Percentiles rank a stretch among this genome's conserved stretches.
Conservation (phyloP, 768 basidiomycete genomes). For the Clavulina sp. region DNA sequence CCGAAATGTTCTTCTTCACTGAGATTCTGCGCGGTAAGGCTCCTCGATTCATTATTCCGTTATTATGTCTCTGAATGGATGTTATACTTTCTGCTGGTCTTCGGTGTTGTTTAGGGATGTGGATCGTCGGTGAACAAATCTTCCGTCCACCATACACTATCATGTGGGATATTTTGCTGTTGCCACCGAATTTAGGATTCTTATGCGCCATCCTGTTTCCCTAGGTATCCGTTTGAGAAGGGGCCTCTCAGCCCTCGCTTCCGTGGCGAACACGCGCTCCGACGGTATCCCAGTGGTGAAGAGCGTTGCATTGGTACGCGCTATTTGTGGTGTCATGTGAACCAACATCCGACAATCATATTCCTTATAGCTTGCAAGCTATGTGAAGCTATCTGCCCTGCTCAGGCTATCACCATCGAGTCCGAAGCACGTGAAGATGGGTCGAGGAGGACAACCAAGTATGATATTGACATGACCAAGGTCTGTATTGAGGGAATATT, state of each 20-base stretch:
- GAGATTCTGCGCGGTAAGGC: conserved; percentile 90
- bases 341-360: not conserved
- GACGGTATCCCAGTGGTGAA: conserved; percentile 93
- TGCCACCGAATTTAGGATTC: not conserved
- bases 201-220: conserved; percentile 14
- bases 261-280: conserved; percentile 93
- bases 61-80: not conserved
- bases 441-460: conserved; percentile 91
- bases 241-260: conserved; percentile 95
- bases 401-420: conserved; percentile 98
- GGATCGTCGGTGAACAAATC: conserved; percentile 85
- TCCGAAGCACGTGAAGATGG: conserved; percentile 93
- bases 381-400: conserved; percentile 98
- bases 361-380: conserved; percentile 72
- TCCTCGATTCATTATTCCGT: conserved; percentile 5
- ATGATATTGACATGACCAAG: conserved; percentile 99
- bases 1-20: conserved; percentile 94
- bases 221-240: conserved; percentile 87
- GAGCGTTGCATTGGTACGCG: conserved; percentile 92
- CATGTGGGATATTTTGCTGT: conserved; percentile 23
- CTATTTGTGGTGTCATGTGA: not conserved
- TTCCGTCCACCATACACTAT: conserved; percentile 96
- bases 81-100: not conserved
- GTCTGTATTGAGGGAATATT: conserved; percentile 4
- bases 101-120: conserved; percentile 56